Evolutionary conservation across 2,329 filamentous ascomycete genomes (phyloP).

Genomic region (Fusarium tupiense): DNA sequence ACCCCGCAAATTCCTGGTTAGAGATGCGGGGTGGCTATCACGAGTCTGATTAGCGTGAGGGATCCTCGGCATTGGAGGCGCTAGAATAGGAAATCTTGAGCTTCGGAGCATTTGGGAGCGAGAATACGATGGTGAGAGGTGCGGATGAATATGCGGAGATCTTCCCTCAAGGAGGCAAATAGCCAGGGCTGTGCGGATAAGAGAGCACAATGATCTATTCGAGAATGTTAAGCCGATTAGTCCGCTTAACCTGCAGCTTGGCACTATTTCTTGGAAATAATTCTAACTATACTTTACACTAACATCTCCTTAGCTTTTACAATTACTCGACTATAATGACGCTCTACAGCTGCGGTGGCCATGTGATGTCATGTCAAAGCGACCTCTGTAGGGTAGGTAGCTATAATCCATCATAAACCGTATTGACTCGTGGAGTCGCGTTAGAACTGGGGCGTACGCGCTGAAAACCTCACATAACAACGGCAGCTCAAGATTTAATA

Average conservation of each 20-base stretch:
- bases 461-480: rapidly evolving
- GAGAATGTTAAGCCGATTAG: neutral
- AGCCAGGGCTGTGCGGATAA: neutral
- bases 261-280: too few species aligned
- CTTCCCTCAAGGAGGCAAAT: rapidly evolving
- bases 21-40: conserved; percentile 6
- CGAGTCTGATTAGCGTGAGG: neutral
- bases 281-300: too few species aligned
- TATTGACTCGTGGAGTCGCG: rapidly evolving
- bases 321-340: rapidly evolving
- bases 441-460: too few species aligned
- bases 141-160: neutral
- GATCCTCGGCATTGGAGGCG: neutral
- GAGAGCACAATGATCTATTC: rapidly evolving
- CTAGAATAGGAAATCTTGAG: neutral
- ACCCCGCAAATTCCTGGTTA: neutral
- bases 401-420: neutral
- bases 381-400: neutral
- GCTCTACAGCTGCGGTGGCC: neutral
- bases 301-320: rapidly evolving
- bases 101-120: neutral
- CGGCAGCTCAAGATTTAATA: neutral
- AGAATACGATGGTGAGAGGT: neutral
- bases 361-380: rapidly evolving
- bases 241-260: neutral